A percentile compares a stretch with the other conserved stretches of the same genome.
These are phyloP conservation scores for Leucoagaricus sp. DNA, from an alignment of 1,284 basidiomycete genomes.

Conservation along the genomic window DNA sequence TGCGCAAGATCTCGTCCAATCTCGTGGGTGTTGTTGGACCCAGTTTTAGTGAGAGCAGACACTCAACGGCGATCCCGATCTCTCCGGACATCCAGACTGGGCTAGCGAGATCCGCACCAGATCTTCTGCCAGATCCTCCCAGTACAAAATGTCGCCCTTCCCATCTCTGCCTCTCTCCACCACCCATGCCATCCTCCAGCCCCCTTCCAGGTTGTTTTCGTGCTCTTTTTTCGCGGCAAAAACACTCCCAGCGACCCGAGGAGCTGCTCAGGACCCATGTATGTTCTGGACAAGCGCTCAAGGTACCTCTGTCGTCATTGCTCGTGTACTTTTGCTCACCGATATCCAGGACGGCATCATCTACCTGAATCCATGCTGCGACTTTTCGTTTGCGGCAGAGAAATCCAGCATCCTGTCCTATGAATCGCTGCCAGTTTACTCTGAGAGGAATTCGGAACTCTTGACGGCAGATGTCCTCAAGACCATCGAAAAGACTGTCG, in stretches of 20 bases:
- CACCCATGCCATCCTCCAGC: constrained; percentile 9
- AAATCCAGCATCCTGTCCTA: constrained; percentile 25
- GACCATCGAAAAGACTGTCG: constrained; percentile 47
- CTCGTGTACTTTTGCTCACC: background rate
- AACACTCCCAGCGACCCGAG: constrained; percentile 15
- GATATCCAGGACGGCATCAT: constrained; percentile 2
- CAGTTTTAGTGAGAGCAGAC: constrained; percentile 2
- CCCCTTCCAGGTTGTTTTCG: constrained; percentile 34
- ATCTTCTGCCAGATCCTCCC: constrained; percentile 24
- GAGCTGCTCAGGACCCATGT: background rate
- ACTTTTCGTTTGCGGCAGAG: constrained; percentile 31
- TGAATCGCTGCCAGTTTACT: constrained; percentile 42
- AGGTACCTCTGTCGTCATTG: constrained; percentile 10
- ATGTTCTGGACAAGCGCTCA: background rate
- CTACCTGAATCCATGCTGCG: constrained; percentile 29
- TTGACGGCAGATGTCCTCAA: constrained; percentile 23
- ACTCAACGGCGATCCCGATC: constrained; percentile 15
- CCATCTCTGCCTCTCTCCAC: constrained; percentile 6
- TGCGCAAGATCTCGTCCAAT: constrained; percentile 6
- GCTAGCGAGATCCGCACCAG: constrained; percentile 12
- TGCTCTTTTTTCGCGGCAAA: constrained; percentile 27
- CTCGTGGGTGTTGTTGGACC: background rate
- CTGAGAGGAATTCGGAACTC: constrained; percentile 18
- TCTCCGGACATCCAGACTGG: constrained; percentile 15
- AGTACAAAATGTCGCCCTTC: constrained; percentile 23